A percentile compares a stretch with the other conserved stretches of the same genome.
These are phyloP conservation scores for Starmera amethionina DNA, from an alignment of 805 yeast species.

Conservation along the genomic window DNA sequence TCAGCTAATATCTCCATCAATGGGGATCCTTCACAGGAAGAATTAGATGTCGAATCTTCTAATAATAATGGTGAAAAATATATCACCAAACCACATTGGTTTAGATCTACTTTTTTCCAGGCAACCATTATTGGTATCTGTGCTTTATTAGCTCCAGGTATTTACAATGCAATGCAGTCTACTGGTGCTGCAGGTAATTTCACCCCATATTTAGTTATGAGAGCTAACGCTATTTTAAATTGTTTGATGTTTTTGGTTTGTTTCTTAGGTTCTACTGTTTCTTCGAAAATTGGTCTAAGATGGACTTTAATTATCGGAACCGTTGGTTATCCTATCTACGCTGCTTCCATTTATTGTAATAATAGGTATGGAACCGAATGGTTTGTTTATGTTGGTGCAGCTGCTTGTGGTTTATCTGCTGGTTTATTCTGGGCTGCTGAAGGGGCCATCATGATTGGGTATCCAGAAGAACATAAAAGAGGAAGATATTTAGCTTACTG, in stretches of 20 bases:
- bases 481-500: constrained; percentile 13
- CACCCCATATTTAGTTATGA: not conserved
- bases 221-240: not conserved
- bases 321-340: constrained; percentile 13
- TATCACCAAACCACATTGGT: not conserved
- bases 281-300: constrained; percentile 8
- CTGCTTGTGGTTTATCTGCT: constrained; percentile 15
- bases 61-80: too few species aligned
- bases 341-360: constrained; percentile 14
- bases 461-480: constrained; percentile 12
- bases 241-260: not conserved
- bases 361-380: constrained; percentile 11
- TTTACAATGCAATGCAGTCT: constrained; percentile 21
- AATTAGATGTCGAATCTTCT: too few species aligned
- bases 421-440: constrained; percentile 16
- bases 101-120: not conserved
- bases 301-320: constrained; percentile 9
- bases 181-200: constrained; percentile 10
- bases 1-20: too few species aligned
- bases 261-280: not conserved
- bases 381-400: constrained; percentile 13
- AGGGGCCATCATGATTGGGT: constrained; percentile 13
- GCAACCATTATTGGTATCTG: not conserved
- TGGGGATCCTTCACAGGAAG: too few species aligned
- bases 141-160: constrained; percentile 10